These are phyloP conservation scores for Verticillium zaregamsianum DNA, from an alignment of 2,329 filamentous ascomycete species.

Conservation along the genomic window DNA sequence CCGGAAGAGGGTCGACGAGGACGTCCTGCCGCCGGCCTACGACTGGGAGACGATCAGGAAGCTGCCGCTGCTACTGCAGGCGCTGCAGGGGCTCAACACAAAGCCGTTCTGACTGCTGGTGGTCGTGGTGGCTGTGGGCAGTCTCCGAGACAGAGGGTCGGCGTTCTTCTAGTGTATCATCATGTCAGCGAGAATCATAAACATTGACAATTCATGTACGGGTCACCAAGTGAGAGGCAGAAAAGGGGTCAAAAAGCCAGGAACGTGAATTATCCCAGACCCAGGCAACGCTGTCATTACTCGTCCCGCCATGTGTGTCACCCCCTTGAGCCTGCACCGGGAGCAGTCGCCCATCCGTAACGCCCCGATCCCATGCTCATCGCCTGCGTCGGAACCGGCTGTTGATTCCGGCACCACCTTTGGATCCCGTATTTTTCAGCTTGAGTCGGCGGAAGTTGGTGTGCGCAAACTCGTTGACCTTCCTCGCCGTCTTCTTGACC, in stretches of 20 bases:
- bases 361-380: conserved; percentile 14
- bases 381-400: conserved; percentile 54
- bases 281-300: neutral
- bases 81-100: conserved; percentile 3
- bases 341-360: neutral
- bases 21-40: neutral
- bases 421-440: conserved; percentile 57
- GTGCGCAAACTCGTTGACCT: conserved; percentile 61
- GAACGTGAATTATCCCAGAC: neutral
- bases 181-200: too few species aligned
- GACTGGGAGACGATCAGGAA: conserved; percentile 4
- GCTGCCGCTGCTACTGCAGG: neutral
- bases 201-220: too few species aligned
- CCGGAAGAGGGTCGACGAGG: neutral
- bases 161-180: neutral
- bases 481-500: conserved; percentile 50
- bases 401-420: conserved; percentile 53
- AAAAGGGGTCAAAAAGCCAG: neutral
- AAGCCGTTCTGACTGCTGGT: neutral
- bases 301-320: neutral
- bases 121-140: neutral
- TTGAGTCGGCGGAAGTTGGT: conserved; percentile 65
- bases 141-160: too few species aligned
- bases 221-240: too few species aligned
- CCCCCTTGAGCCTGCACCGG: neutral